Evolutionary conservation across 2,329 filamentous ascomycete genomes (phyloP).

Genomic region (Dactylonectria estremocensis): DNA sequence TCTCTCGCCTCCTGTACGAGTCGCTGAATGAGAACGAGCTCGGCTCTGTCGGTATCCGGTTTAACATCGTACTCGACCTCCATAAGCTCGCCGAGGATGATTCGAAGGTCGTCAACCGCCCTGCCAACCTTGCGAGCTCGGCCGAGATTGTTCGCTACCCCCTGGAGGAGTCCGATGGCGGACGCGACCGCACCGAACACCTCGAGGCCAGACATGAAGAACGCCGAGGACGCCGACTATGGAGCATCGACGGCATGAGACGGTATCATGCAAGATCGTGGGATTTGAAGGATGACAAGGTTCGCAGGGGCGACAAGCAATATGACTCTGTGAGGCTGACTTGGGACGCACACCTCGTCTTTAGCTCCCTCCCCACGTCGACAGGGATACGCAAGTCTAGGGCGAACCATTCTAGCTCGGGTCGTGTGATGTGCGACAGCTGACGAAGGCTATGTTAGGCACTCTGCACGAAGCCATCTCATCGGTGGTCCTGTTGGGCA

Average conservation of each 20-base stretch:
- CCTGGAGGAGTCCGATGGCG: not conserved
- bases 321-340: not conserved
- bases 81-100: not conserved
- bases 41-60: not conserved
- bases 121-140: not conserved
- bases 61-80: not conserved
- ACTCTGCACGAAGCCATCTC: not conserved
- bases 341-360: not conserved
- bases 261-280: not conserved
- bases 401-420: not conserved
- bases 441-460: not conserved
- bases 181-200: not conserved
- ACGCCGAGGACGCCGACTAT: not conserved
- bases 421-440: not conserved
- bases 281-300: not conserved
- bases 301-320: not conserved
- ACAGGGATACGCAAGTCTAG: not conserved
- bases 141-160: not conserved
- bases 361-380: not conserved
- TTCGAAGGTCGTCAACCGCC: not conserved
- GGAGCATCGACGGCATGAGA: not conserved
- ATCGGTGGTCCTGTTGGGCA: not conserved
- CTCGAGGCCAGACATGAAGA: not conserved
- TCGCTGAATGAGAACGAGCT: not conserved
- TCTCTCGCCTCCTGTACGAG: not conserved